These are phyloP conservation scores for Atkinsonella texensis DNA, from an alignment of 2,329 filamentous ascomycete genomes.

Conservation along the genomic window DNA sequence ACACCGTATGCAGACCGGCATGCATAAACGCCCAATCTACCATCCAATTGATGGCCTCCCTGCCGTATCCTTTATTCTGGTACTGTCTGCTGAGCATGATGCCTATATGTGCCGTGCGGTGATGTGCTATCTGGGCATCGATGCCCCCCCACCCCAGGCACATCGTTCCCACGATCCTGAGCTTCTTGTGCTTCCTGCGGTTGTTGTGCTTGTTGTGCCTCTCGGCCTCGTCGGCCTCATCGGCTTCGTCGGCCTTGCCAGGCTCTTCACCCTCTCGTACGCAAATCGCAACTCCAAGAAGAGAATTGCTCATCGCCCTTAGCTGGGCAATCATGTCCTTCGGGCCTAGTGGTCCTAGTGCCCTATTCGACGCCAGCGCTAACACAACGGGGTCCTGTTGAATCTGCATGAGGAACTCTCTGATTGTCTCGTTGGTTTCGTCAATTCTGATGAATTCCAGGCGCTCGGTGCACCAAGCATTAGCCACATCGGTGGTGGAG, in stretches of 20 bases:
- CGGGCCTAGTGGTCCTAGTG: slow-evolving; percentile 6
- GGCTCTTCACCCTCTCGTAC: slow-evolving; percentile 6
- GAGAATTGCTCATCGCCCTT: slow-evolving; percentile 7
- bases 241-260: slow-evolving; percentile 1
- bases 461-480: slow-evolving; percentile 10
- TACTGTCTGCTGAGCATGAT: slow-evolving; percentile 22
- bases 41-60: slow-evolving; percentile 33
- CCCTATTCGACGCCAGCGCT: slow-evolving; percentile 6
- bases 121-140: slow-evolving; percentile 7
- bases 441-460: slow-evolving; percentile 11
- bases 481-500: slow-evolving; percentile 2
- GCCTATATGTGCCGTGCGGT: slow-evolving; percentile 17
- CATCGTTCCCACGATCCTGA: slow-evolving; percentile 12
- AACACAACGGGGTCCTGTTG: slow-evolving; percentile 9
- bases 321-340: slow-evolving; percentile 8
- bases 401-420: slow-evolving; percentile 6
- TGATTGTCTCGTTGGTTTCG: slow-evolving; percentile 9
- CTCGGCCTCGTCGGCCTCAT: not conserved
- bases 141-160: slow-evolving; percentile 10
- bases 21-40: slow-evolving; percentile 33
- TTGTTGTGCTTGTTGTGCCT: not conserved
- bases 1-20: slow-evolving; percentile 31
- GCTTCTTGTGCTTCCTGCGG: not conserved
- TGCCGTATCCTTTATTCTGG: slow-evolving; percentile 31
- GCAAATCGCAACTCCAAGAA: slow-evolving; percentile 12